These are phyloP conservation scores for Neurospora sp. DNA, from an alignment of 495 filamentous ascomycete genomes.

Conservation along the genomic window DNA sequence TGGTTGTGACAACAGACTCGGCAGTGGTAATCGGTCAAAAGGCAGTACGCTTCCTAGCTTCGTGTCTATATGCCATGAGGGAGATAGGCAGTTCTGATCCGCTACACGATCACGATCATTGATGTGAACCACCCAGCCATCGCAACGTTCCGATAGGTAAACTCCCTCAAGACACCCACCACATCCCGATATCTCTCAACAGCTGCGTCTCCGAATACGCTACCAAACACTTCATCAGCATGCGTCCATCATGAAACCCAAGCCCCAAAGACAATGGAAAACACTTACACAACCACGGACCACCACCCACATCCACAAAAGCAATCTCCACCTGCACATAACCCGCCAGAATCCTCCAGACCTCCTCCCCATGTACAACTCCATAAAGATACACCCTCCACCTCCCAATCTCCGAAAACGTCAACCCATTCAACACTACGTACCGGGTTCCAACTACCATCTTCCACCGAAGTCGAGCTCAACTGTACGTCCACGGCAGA, in stretches of 20 bases:
- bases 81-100: not conserved
- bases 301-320: slow-evolving; percentile 80
- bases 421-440: not conserved
- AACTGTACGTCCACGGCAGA: not conserved
- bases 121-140: not conserved
- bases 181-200: not conserved
- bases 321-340: slow-evolving; percentile 39
- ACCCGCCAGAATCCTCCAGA: not conserved
- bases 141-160: too few relatives aligned
- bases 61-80: too few relatives aligned
- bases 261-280: slow-evolving; percentile 1
- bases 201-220: not conserved
- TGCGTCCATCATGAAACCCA: not conserved
- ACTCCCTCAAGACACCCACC: not conserved
- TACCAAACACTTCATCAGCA: not conserved
- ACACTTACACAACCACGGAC: slow-evolving; percentile 81
- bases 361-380: not conserved
- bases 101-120: not conserved
- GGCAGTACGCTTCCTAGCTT: too few relatives aligned
- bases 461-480: not conserved
- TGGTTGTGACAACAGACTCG: too few relatives aligned
- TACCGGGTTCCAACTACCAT: not conserved
- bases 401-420: not conserved
- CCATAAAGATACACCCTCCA: not conserved
- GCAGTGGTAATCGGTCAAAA: too few relatives aligned